Base-by-base conservation (phyloP, 139 green algal species). In the Deuterostichococcus epilithicus region DNA sequence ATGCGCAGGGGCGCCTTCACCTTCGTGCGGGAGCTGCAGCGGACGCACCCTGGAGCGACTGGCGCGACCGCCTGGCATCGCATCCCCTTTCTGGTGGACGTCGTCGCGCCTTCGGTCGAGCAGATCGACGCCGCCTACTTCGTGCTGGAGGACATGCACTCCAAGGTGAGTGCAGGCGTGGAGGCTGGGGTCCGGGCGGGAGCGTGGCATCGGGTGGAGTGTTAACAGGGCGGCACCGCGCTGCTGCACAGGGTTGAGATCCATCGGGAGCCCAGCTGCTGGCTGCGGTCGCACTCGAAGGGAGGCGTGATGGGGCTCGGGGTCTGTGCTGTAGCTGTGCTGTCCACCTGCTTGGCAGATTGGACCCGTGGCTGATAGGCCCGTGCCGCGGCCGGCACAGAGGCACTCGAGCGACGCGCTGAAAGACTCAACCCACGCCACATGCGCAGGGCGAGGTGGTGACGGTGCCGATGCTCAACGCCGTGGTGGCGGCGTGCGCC, bases 91-190 rank as follows among this genome's bases (percentile, higher is more conserved):
- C 33, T 72, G 5, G 80, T 84, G 25, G 76, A 84, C 33, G 38
- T 26, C 10, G n/a, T 75, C 44, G 80, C 80, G 0, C 33, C 26
- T 10, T 36, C 36, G n/a, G 22, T 58, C 58, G 60, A 66, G 26
- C 6, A 22, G 15, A 47, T 66, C 28, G 75, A 84, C 32, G 32
- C 23, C 0, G 80, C 80, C 33, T 81, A 79, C 39, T 71, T 37
- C 38, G 47, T 65, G 25, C 75, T 84, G 45, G 80, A 84, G 75
- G 52, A 60, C 45, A 78, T 78, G 80, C 70, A 75, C 26, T 35
- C 68, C 13, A 15, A 76, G 80, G 80, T 76, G 72, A 26, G 38
- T 45, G 28, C n/a, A 37, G 20, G 18, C 8, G 8, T 22, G 5
- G 1, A 1, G 68, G 15, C 22, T n/a, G 20, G 1, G 3, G n/a